Evolutionary conservation across 1,139 yeast species (phyloP), one percentile per base, ranked within the genome.

Genomic region (Keqinozyma sinolaborantium): DNA sequence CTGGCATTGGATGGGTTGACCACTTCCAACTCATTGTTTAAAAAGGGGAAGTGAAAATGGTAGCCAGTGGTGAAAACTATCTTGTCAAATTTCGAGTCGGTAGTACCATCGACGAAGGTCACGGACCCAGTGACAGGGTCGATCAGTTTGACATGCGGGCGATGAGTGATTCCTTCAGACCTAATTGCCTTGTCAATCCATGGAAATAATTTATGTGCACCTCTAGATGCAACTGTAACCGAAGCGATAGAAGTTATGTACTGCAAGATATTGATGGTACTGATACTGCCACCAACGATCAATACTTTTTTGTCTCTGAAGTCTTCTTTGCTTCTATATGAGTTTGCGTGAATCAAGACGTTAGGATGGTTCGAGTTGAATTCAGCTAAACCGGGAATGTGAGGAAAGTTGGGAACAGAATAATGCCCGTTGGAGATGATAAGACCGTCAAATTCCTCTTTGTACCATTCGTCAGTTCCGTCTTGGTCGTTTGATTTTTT

Each of bases 361-460:
- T 62, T 67, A 1, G 83, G 80, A 38, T 55, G 62, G 18, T 55
- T 50, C 7, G 43, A 48, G 33, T 53, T 53, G 73, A 78, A 80
- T 29, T 65, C 71, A 4, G 61, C 55, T 30, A 82, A 52, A 0
- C 88, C 88, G 0, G 58, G 58, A 28, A 73, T 63, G 9, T 50
- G 42, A 2, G 82, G 82, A 24, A 73, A 56, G 32, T 46, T 59
- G 2, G 81, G 81, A 4, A 66, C 64, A 15, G 70, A 66, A 45
- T 73, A 77, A 45, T 76, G 81, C 12, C 83, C 83, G 28, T 70
- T 66, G 1, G 79, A 72, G 8, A 74, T 53, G 4, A 75, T 64
- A 3, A 75, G 63, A n/a, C 70, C 67, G 48, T 75, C 80, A 42
- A 64, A 76, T 14, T 51, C 51, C 28, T 64, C 59, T 20, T 48